Percentiles rank a stretch among this genome's conserved stretches.
phyloP scores from a whole-genome alignment of 495 filamentous ascomycete genomes.

The Aspergillus olivimuriae region DNA sequence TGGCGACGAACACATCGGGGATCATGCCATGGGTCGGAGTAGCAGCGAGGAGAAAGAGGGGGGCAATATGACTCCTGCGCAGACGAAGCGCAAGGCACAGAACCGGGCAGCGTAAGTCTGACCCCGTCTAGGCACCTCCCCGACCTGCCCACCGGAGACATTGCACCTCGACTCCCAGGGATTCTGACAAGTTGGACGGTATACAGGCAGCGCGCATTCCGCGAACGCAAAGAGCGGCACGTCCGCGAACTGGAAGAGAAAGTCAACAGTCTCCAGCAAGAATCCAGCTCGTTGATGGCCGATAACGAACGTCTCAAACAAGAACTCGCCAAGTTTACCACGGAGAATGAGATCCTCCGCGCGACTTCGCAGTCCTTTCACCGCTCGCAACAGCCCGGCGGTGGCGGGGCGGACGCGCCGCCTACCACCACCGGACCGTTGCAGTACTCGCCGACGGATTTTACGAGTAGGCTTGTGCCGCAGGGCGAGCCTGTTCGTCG shows the following conservation, averaged over 20 bases:
- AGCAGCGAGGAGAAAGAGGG: conserved; percentile 64
- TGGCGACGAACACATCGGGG: conserved; percentile 23
- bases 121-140: neutral
- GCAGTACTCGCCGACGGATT: conserved; percentile 68
- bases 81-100: conserved; percentile 86
- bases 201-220: conserved; percentile 85
- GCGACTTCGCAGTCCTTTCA: conserved; percentile 50
- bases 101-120: conserved; percentile 90
- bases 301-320: conserved; percentile 84
- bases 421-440: conserved; percentile 56
- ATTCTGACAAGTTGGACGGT: neutral
- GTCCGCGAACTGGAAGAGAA: conserved; percentile 89
- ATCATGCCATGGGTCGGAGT: conserved; percentile 26
- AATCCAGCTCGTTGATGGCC: conserved; percentile 45
- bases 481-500: conserved; percentile 38
- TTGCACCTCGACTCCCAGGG: too few species aligned
- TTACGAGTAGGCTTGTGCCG: conserved; percentile 40
- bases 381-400: conserved; percentile 16
- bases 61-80: conserved; percentile 57
- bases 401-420: conserved; percentile 18
- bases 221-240: conserved; percentile 91
- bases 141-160: neutral
- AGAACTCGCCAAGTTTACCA: conserved; percentile 69
- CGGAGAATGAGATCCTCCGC: conserved; percentile 93
- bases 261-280: conserved; percentile 63